phyloP scores from a whole-genome alignment of 768 basidiomycete species.

The Termitomyces sp. region DNA sequence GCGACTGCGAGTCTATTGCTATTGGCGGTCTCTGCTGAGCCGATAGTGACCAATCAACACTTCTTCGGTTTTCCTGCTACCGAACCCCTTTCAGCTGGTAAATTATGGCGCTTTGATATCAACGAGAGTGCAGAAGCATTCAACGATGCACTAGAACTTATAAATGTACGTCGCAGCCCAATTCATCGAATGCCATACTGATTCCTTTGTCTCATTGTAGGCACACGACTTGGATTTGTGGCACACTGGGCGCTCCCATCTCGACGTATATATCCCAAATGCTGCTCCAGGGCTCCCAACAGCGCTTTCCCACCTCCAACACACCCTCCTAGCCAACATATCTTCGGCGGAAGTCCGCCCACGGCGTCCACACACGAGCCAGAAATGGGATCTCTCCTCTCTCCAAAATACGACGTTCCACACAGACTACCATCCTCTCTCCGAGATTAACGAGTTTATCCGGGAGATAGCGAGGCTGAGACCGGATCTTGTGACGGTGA shows the following conservation, averaged over 20 bases:
- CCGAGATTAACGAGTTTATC: slow-evolving; percentile 50
- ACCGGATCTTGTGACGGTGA: slow-evolving; percentile 42
- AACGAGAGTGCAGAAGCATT: neutral
- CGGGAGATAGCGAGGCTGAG: slow-evolving; percentile 37
- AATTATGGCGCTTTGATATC: slow-evolving; percentile 17
- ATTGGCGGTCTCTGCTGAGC: slow-evolving; percentile 9
- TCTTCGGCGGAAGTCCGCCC: slow-evolving; percentile 6
- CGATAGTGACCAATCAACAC: slow-evolving; percentile 11
- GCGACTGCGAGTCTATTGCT: slow-evolving; percentile 13
- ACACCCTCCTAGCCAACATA: slow-evolving; percentile 10
- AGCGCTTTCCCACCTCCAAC: slow-evolving; percentile 12
- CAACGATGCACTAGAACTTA: slow-evolving; percentile 7
- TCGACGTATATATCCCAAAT: slow-evolving; percentile 40
- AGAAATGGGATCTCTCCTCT: slow-evolving; percentile 30
- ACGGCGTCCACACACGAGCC: neutral
- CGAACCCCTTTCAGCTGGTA: slow-evolving; percentile 9
- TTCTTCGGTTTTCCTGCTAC: slow-evolving; percentile 1
- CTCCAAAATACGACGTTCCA: slow-evolving; percentile 36
- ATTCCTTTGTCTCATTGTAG: slow-evolving; percentile 21
- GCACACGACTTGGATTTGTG: slow-evolving; percentile 45
- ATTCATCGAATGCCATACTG: neutral
- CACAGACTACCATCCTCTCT: slow-evolving; percentile 48
- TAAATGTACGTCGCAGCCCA: slow-evolving; percentile 5
- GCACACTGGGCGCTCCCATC: slow-evolving; percentile 38
- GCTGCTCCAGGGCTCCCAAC: slow-evolving; percentile 6